These are phyloP conservation scores for Panicum virgatum DNA, from an alignment of 202 grass and related monocot species.

Conservation along the genomic window DNA sequence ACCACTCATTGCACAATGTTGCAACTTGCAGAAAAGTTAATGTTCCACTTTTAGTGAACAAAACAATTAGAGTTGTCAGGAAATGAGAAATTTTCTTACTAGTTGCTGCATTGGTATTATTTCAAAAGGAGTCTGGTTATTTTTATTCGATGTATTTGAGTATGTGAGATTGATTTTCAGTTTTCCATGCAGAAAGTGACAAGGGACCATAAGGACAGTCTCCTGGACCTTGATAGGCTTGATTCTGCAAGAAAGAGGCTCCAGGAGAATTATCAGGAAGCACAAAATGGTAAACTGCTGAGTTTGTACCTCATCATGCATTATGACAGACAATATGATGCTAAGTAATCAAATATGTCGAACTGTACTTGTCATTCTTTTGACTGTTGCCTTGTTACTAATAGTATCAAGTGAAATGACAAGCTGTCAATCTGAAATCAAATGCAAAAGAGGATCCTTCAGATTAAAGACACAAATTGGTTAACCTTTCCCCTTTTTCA, in stretches of 20 bases:
- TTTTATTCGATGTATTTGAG: background rate
- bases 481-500: background rate
- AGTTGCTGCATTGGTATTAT: background rate
- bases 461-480: background rate
- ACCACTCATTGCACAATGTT: background rate
- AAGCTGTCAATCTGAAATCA: background rate
- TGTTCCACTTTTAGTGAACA: slow-evolving; percentile 25
- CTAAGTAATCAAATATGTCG: background rate
- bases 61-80: background rate
- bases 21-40: slow-evolving; percentile 4
- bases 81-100: background rate
- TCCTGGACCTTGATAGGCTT: slow-evolving; percentile 49
- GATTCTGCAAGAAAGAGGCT: slow-evolving; percentile 71
- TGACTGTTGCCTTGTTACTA: background rate
- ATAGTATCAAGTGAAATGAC: background rate
- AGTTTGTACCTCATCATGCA: background rate
- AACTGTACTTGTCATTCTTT: background rate
- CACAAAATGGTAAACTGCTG: slow-evolving; percentile 52
- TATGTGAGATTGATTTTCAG: background rate
- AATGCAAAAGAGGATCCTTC: background rate
- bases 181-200: slow-evolving; percentile 42
- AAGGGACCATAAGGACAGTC: slow-evolving; percentile 47
- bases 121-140: background rate
- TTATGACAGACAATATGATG: background rate
- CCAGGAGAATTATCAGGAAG: slow-evolving; percentile 85